These are phyloP conservation scores for Kodamaea arcana DNA, from an alignment of 1,139 yeast genomes.

Conservation along the genomic window DNA sequence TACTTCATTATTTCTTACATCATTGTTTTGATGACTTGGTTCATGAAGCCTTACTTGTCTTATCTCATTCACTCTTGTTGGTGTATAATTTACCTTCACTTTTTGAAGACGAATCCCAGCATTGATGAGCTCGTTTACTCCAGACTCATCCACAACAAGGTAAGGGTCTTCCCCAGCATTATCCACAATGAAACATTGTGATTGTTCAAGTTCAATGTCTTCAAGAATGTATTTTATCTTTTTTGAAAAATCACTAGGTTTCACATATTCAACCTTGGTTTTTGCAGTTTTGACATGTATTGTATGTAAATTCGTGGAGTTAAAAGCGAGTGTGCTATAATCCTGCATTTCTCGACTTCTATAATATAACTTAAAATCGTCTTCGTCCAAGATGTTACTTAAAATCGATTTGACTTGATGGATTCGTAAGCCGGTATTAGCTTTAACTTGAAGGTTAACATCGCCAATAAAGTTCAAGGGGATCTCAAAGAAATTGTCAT, in stretches of 20 bases:
- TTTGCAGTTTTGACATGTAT: neutral
- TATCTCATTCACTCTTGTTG: too few species aligned
- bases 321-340: neutral
- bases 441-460: conserved; percentile 1
- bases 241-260: neutral
- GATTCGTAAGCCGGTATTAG: conserved; percentile 5
- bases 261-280: conserved; percentile 1
- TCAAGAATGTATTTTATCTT: conserved; percentile 19
- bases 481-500: neutral
- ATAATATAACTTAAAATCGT: neutral
- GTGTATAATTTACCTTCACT: conserved; percentile 4
- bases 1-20: neutral
- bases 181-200: conserved; percentile 44
- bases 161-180: conserved; percentile 34
- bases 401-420: conserved; percentile 7
- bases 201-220: conserved; percentile 27
- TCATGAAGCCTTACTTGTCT: too few species aligned
- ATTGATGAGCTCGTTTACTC: conserved; percentile 20
- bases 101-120: conserved; percentile 9
- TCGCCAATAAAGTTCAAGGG: conserved; percentile 1
- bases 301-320: neutral
- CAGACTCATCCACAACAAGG: conserved; percentile 34
- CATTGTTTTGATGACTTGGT: neutral
- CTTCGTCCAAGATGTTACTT: neutral
- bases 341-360: neutral